Base-by-base conservation (phyloP, 257 asterid genomes). In the Handroanthus guayacan region DNA sequence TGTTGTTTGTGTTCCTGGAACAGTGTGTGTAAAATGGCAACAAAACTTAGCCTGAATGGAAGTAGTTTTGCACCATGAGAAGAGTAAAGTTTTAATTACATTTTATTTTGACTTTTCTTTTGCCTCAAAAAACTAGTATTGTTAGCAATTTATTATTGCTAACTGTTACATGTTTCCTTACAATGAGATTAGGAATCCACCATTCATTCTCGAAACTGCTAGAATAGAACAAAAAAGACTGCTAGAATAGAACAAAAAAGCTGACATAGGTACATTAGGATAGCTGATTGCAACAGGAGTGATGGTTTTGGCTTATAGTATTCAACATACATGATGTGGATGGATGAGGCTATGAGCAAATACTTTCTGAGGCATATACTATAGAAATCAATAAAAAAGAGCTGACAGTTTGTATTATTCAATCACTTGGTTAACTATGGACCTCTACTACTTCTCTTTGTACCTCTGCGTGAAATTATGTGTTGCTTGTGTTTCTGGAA, bases 381-480 rank as follows among this genome's bases (percentile, higher is more conserved):
- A 10, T 56, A 12, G 44, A 57, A 45, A 31, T 65, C 12, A 51
- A 48, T 56, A 2, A 41, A 48, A 76, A 5, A 6, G 48, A 58
- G 51, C 48, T 58, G 52, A 55, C 12, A 69, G 57, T 61, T 69
- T 55, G 43, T 56, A 58, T 56, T 52, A 12, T 44, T 56, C 74
- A 11, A 10, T 37, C 25, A 61, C 60, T 70, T 62, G 67, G 56
- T 74, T 47, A 66, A 67, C 38, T 78, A 34, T 16, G 39, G 41
- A 61, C 68, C 66, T 50, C 18, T 73, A 37, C 62, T 61, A n/a
- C 72, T 50, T 51, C 60, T 71, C 38, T 20, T n/a, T 55, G 17
- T 39, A 62, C 14, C 34, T 69, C 60, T 74, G 18, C 1, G 31
- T 0, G 31, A 25, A 25, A 25, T 25, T 25, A 25, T 25, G 31